Percentiles rank a stretch among this genome's conserved stretches.
phyloP scores from a whole-genome alignment of 108 stramenopile species.

The Chaetoceros tenuissimus region DNA sequence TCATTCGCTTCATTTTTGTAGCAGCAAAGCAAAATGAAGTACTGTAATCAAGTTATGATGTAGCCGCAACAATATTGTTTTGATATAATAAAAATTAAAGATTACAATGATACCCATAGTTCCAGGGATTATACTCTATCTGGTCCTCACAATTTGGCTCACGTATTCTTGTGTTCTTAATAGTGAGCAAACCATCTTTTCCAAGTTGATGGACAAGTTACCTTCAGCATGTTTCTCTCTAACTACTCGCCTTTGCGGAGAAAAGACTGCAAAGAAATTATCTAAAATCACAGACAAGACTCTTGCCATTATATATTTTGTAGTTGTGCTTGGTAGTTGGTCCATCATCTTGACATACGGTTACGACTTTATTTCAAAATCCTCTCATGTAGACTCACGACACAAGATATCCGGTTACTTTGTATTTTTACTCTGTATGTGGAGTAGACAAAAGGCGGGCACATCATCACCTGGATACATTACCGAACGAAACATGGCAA shows the following conservation, averaged over 20 bases:
- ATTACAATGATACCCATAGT: background rate
- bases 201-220: background rate
- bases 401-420: constrained; percentile 60
- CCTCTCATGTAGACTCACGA: constrained; percentile 25
- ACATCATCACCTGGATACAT: constrained; percentile 50
- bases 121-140: background rate
- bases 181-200: background rate
- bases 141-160: background rate
- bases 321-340: constrained; percentile 72
- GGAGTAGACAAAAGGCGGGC: constrained; percentile 49
- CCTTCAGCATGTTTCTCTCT: background rate
- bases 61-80: too few species aligned
- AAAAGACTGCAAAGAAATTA: constrained; percentile 5
- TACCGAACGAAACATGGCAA: constrained; percentile 37
- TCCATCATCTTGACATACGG: constrained; percentile 53
- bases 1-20: background rate
- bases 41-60: too few species aligned
- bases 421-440: constrained; percentile 63
- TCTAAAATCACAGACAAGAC: constrained; percentile 9
- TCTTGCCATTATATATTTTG: constrained; percentile 31
- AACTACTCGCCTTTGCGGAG: background rate
- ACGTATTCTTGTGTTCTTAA: background rate
- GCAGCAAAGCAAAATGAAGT: background rate
- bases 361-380: constrained; percentile 53
- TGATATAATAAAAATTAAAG: too few species aligned